Conservation (phyloP, 2,329 filamentous ascomycete genomes). For the Anthostomella pinea region DNA sequence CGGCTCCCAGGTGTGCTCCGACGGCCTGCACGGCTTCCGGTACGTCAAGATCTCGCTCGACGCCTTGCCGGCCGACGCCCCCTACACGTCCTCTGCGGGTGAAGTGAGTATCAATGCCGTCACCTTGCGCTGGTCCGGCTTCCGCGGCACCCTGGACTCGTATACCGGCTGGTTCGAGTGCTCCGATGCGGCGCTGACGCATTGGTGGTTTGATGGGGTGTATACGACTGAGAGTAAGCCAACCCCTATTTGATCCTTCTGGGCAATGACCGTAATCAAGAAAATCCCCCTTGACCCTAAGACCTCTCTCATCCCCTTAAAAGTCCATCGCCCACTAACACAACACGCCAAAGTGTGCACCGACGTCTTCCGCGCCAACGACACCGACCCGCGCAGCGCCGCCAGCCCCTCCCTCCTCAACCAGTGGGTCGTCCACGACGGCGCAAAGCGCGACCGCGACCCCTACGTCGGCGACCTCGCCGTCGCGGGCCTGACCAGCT, state of each 20-base stretch:
- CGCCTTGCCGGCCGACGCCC: slow-evolving; percentile 41
- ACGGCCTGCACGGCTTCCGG: slow-evolving; percentile 52
- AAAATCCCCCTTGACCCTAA: too few relatives aligned
- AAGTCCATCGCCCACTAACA: too few relatives aligned
- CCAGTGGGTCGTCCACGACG: slow-evolving; percentile 48
- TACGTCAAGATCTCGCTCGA: slow-evolving; percentile 49
- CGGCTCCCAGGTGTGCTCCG: slow-evolving; percentile 44
- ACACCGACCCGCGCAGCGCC: slow-evolving; percentile 47
- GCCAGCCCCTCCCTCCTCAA: slow-evolving; percentile 41
- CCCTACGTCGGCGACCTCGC: slow-evolving; percentile 53
- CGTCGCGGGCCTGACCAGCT: slow-evolving; percentile 46
- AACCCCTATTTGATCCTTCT: too few relatives aligned
- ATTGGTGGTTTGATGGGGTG: slow-evolving; percentile 52
- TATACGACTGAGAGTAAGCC: slow-evolving; percentile 53
- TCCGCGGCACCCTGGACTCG: slow-evolving; percentile 45
- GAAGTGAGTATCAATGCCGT: slow-evolving; percentile 42
- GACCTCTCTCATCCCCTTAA: too few relatives aligned
- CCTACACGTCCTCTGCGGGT: slow-evolving; percentile 42
- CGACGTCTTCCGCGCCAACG: slow-evolving; percentile 43
- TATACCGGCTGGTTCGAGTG: slow-evolving; percentile 53
- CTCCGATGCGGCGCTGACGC: slow-evolving; percentile 46
- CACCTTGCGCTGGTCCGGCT: slow-evolving; percentile 42
- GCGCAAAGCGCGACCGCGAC: slow-evolving; percentile 50
- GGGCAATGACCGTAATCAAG: too few relatives aligned
- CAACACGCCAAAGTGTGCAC: too few relatives aligned